phyloP scores from a whole-genome alignment of 2,329 filamentous ascomycete species.

The Colletotrichum endophyticum region DNA sequence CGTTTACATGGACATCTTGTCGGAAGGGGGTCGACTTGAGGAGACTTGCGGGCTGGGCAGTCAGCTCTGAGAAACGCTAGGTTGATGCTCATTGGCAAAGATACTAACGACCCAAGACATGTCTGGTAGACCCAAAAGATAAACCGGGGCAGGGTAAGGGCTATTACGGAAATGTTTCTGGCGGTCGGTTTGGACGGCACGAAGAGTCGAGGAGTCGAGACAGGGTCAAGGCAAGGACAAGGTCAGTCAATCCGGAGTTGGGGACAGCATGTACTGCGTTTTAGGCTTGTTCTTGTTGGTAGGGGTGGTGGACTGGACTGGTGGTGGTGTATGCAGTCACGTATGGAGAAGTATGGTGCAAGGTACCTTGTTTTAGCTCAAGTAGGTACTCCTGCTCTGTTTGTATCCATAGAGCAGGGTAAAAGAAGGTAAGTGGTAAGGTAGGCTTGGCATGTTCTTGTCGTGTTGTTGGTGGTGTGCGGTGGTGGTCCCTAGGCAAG shows the following conservation, averaged over 20 bases:
- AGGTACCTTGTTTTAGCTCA: background rate
- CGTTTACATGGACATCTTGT: background rate
- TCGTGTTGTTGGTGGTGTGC: background rate
- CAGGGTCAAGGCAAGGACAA: constrained; percentile 1
- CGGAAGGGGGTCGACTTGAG: background rate
- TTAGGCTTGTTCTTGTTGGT: background rate
- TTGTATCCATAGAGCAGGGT: background rate
- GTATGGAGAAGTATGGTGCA: background rate
- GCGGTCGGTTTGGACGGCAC: constrained; percentile 12
- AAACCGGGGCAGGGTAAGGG: constrained; percentile 12
- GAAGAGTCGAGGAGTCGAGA: background rate
- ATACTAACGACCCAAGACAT: constrained; percentile 14
- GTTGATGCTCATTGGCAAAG: background rate
- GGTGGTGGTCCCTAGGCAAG: background rate
- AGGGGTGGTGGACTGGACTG: background rate
- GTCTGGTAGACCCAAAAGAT: constrained; percentile 18
- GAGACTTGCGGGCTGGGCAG: constrained; percentile 17
- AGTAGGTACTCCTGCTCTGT: background rate
- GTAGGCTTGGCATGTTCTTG: background rate
- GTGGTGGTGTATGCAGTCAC: constrained; percentile 4
- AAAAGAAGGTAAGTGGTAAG: background rate
- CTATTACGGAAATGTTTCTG: constrained; percentile 13
- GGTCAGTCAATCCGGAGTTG: constrained; percentile 14
- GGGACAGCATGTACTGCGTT: constrained; percentile 5
- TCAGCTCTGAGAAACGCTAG: constrained; percentile 6